Conservation (phyloP, 768 basidiomycete species). For the Mycena leptocephala region DNA sequence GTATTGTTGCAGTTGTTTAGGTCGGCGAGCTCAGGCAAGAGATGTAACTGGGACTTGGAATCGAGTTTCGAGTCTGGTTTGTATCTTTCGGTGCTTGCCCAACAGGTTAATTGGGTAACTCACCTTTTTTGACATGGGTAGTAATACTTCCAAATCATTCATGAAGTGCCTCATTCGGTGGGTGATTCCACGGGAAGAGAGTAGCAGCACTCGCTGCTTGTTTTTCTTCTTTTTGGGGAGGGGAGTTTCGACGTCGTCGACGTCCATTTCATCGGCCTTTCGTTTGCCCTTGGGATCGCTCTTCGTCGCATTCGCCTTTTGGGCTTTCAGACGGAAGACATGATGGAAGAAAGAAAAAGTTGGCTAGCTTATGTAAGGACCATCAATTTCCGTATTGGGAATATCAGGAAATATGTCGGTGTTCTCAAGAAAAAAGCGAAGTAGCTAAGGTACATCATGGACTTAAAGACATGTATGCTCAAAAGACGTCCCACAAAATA, state of each 20-base stretch:
- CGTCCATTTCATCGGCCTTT: constrained; percentile 74
- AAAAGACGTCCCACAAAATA: constrained; percentile 19
- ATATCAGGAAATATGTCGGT: too few relatives aligned
- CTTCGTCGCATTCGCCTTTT: constrained; percentile 69
- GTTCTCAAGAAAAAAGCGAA: constrained; percentile 17
- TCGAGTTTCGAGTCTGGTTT: constrained; percentile 94
- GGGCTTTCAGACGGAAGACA: constrained; percentile 81
- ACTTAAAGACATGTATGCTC: constrained; percentile 5
- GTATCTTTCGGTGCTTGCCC: constrained; percentile 8
- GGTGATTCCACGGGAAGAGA: constrained; percentile 95
- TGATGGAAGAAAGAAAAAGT: constrained; percentile 43
- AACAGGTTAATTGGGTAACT: constrained; percentile 30
- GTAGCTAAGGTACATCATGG: constrained; percentile 22
- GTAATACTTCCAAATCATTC: constrained; percentile 90
- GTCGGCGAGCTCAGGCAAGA: constrained; percentile 96
- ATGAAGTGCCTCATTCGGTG: constrained; percentile 98
- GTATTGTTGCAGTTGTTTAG: constrained; percentile 98
- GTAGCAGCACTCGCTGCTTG: constrained; percentile 95
- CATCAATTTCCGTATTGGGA: too few relatives aligned
- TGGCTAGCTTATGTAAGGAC: constrained; percentile 16
- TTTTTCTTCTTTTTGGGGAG: constrained; percentile 78
- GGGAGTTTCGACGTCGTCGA: constrained; percentile 56
- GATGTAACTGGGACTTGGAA: constrained; percentile 93
- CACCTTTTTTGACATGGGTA: constrained; percentile 99
- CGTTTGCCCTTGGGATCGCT: constrained; percentile 69